These are phyloP conservation scores for Sarocladium kiliense DNA, from an alignment of 2,329 filamentous ascomycete species.

Conservation along the genomic window DNA sequence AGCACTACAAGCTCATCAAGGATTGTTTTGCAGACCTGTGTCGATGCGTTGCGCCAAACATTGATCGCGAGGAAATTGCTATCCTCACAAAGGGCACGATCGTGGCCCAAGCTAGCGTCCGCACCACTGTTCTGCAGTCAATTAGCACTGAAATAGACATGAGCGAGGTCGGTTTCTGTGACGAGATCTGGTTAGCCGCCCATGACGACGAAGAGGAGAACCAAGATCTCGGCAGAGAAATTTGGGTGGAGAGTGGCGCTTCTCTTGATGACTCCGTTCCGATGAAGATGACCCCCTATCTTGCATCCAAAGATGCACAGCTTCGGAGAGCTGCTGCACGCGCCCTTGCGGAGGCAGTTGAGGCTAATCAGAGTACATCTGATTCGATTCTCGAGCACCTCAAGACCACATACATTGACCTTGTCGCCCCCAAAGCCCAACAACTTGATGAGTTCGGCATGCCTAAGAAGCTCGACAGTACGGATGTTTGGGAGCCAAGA, in stretches of 20 bases:
- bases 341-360: slow-evolving; percentile 70
- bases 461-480: slow-evolving; percentile 80
- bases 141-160: slow-evolving; percentile 91
- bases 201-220: slow-evolving; percentile 92
- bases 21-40: slow-evolving; percentile 86
- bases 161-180: slow-evolving; percentile 77
- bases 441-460: slow-evolving; percentile 92
- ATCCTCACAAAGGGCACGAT: slow-evolving; percentile 75
- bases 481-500: slow-evolving; percentile 86
- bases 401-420: slow-evolving; percentile 66
- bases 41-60: slow-evolving; percentile 78
- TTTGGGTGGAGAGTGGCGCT: slow-evolving; percentile 93
- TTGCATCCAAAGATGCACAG: slow-evolving; percentile 74
- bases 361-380: slow-evolving; percentile 54
- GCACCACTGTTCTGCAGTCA: slow-evolving; percentile 79
- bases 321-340: slow-evolving; percentile 79
- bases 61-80: slow-evolving; percentile 64
- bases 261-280: slow-evolving; percentile 62
- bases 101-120: slow-evolving; percentile 72
- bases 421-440: slow-evolving; percentile 76
- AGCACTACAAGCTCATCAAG: slow-evolving; percentile 93
- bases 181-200: slow-evolving; percentile 89
- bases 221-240: slow-evolving; percentile 72
- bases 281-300: slow-evolving; percentile 66
- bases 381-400: slow-evolving; percentile 59